A percentile compares a stretch with the other conserved stretches of the same genome.
These are phyloP conservation scores for Cercospora citrullina DNA, from an alignment of 2,329 filamentous ascomycete genomes.

Conservation along the genomic window DNA sequence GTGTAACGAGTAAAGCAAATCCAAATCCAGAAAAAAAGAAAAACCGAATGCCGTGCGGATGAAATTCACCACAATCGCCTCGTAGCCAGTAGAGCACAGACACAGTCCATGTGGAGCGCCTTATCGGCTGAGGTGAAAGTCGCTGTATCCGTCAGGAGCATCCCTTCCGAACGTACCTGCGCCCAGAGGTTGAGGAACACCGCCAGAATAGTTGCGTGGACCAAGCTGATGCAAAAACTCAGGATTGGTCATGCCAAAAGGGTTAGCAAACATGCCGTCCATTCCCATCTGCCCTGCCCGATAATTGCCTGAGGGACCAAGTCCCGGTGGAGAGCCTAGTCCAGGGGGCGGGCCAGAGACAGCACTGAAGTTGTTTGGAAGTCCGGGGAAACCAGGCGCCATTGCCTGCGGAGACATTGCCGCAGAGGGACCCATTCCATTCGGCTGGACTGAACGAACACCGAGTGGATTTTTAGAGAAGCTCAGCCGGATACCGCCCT, in stretches of 20 bases:
- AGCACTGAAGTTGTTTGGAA: constrained; percentile 63
- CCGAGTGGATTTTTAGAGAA: constrained; percentile 98
- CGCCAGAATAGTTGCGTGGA: constrained; percentile 31
- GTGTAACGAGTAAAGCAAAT: constrained; percentile 9
- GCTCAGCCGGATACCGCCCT: constrained; percentile 90
- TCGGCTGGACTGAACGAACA: constrained; percentile 74
- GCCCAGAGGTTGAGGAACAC: constrained; percentile 33
- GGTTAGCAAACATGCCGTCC: constrained; percentile 36
- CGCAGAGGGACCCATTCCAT: constrained; percentile 53
- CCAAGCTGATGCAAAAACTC: constrained; percentile 30
- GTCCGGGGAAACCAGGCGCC: constrained; percentile 58
- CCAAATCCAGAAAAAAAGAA: background rate
- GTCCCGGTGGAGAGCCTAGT: constrained; percentile 65
- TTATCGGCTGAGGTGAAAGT: constrained; percentile 16
- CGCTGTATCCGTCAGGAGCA: constrained; percentile 18
- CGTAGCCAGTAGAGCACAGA: background rate
- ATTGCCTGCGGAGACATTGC: constrained; percentile 53
- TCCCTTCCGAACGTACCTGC: constrained; percentile 31
- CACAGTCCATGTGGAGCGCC: background rate
- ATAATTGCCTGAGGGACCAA: constrained; percentile 23
- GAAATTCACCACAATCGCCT: background rate
- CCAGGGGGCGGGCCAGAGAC: constrained; percentile 72
- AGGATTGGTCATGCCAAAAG: constrained; percentile 28
- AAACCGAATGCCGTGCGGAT: background rate
- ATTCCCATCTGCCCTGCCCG: constrained; percentile 26